Base-by-base conservation (phyloP, 2,329 filamentous ascomycete genomes). In the Colletotrichum filicis region DNA sequence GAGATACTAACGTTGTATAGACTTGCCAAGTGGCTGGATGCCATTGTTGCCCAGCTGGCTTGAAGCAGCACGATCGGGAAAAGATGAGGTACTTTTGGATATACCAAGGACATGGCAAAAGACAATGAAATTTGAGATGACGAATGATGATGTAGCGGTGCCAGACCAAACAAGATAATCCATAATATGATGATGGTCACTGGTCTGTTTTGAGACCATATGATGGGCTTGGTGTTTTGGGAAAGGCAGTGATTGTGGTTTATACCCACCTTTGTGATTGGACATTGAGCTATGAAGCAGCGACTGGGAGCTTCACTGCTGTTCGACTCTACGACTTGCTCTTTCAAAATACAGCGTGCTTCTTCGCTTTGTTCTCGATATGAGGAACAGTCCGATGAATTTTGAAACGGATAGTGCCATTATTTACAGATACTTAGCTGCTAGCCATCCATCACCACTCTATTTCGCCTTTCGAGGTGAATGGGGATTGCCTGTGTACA, bases 21-120 rank as follows among this genome's bases (percentile, higher is more conserved):
- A 32, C 55, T 74, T 9, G 71, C 71, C 3, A 74, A 74, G 63
- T 74, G 62, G 68, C 58, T 74, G 52, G 71, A 74, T 26, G 71
- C 71, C n/a, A 74, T 74, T 7, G 71, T 74, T 22, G 71, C 68
- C 19, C 49, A 71, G 37, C 24, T 60, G 12, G 66, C 71, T 1
- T 71, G 12, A 61, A 9, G 22, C 3, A 9, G 42, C 42, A 49
- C 8, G 42, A 0, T 0, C 8, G 42, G 19, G 1, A 49, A 5
- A 11, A 9, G 16, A 22, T 22, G 8, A 35, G 32, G 32, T 35
- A 3, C 4, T 22, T n/a, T 11, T 49, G 42, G 8, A 3, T 11
- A 11, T 49, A n/a, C 1, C 42, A 22, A 49, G 19, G 7, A 22
- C 4, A 0, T 22, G 42, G 1, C 19, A 49, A n/a, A 22, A 0